phyloP scores from a whole-genome alignment of 805 yeast species.

The Allodekkera sacchari region DNA sequence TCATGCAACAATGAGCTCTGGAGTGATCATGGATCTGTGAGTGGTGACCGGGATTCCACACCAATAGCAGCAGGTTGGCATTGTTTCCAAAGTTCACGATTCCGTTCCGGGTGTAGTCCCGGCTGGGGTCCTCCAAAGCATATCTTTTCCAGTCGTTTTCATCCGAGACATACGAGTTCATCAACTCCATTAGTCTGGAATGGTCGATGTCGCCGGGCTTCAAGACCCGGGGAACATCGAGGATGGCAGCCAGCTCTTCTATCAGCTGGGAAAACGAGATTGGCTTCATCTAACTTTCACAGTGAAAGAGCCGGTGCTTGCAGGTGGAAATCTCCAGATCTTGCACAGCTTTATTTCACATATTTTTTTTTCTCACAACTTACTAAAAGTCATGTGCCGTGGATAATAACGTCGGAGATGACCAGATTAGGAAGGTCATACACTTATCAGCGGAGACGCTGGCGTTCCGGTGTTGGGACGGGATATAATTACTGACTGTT shows the following conservation, averaged over 20 bases:
- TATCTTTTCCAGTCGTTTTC: constrained; percentile 50
- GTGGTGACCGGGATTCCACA: constrained; percentile 62
- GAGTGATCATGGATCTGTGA: constrained; percentile 72
- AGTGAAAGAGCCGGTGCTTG: too few relatives aligned
- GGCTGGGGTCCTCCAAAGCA: constrained; percentile 43
- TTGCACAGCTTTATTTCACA: too few relatives aligned
- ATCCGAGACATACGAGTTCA: constrained; percentile 40
- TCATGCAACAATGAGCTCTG: constrained; percentile 69
- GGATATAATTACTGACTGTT: too few relatives aligned
- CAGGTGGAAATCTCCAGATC: too few relatives aligned
- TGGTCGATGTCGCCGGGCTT: constrained; percentile 44
- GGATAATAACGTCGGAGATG: too few relatives aligned
- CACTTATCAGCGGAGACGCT: too few relatives aligned
- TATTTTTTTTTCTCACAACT: too few relatives aligned
- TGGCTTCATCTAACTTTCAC: too few relatives aligned
- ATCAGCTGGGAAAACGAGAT: constrained; percentile 24
- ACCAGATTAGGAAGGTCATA: too few relatives aligned
- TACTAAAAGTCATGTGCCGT: too few relatives aligned
- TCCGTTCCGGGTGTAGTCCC: constrained; percentile 62
- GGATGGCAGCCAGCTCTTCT: constrained; percentile 22
- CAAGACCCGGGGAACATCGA: constrained; percentile 26
- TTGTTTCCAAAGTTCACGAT: constrained; percentile 61
- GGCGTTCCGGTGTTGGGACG: too few relatives aligned
- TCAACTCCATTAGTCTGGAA: constrained; percentile 31
- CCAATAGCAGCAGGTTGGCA: constrained; percentile 59